Evolutionary conservation across 352 stramenopile genomes (phyloP).

Genomic region (Globisporangium takayamanum): DNA sequence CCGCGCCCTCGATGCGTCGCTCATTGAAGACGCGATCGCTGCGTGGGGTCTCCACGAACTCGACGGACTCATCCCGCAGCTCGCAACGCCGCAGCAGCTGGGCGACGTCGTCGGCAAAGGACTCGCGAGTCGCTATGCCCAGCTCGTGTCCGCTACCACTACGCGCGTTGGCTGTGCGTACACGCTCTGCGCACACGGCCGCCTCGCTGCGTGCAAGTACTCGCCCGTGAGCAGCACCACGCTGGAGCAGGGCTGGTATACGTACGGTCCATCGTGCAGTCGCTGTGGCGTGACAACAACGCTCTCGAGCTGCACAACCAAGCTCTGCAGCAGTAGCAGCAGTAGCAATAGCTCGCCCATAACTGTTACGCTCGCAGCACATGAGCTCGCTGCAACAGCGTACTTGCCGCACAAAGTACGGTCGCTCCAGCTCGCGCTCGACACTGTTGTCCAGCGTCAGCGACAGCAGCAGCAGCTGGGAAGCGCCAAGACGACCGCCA

Average conservation of each 20-base stretch:
- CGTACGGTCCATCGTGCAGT: slow-evolving; percentile 2
- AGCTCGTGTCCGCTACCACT: slow-evolving; percentile 14
- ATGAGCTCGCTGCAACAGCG: slow-evolving; percentile 1
- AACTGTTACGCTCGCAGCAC: neutral
- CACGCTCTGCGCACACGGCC: slow-evolving; percentile 2
- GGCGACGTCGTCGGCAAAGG: slow-evolving; percentile 7
- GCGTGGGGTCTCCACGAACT: slow-evolving; percentile 13
- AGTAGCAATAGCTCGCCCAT: neutral
- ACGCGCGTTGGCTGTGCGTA: slow-evolving; percentile 15
- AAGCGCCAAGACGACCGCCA: neutral
- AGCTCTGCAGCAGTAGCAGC: slow-evolving; percentile 2
- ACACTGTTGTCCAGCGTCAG: slow-evolving; percentile 4
- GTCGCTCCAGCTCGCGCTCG: slow-evolving; percentile 12
- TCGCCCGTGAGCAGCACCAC: slow-evolving; percentile 10
- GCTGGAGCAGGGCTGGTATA: slow-evolving; percentile 5
- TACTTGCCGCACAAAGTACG: slow-evolving; percentile 10
- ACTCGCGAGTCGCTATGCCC: slow-evolving; percentile 9
- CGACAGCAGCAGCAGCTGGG: neutral
- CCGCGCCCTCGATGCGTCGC: slow-evolving; percentile 7
- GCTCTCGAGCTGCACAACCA: neutral
- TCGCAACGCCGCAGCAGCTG: neutral
- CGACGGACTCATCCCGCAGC: slow-evolving; percentile 5
- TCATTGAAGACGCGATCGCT: slow-evolving; percentile 13
- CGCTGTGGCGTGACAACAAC: neutral
- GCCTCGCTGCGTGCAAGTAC: slow-evolving; percentile 13